Base-by-base conservation (phyloP, 306 rosid species). In the Glycyrrhiza uralensis region DNA sequence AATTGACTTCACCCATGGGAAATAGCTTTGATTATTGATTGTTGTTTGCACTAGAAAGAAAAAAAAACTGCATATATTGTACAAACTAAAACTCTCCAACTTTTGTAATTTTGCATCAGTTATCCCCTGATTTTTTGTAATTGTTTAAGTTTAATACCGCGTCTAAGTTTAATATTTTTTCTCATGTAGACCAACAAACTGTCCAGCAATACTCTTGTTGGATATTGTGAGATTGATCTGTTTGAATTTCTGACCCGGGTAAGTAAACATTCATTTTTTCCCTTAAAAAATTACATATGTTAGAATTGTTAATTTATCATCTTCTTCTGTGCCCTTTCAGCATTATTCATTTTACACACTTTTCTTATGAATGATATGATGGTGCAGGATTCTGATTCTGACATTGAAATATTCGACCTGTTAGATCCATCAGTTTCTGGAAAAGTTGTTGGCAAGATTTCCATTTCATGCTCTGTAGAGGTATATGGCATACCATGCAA, bases 201-300 rank as follows among this genome's bases (percentile, higher is more conserved):
- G 65, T 82, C 96, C 74, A 75, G 88, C 63, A 94, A 86, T 87
- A 87, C 83, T 58, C 87, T 94, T 70, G 82, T 91, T 39, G 98
- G 98, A 80, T 94, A 85, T 79, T 83, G 96, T 75, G 98, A 94
- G 80, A 71, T 94, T 70, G 90, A 91, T 87, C 94, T 94, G 23
- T 86, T 94, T 75, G 97, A 94, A 57, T 89, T 84, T 84, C 84
- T 94, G 67, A 35, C 88, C 52, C 76, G 75, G 90, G 98, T 86
- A 69, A 87, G 91, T 55, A 58, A 66, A 80, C 42, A 36, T 72
- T 69, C 2, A 4, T 9, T 61, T 8, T 12, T 69, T 35, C 2
- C 1, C 23, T 17, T 71, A 20, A 22, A 6, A 39, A 32, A 38
- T 24, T 14, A 7, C 19, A 8, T 44, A 70, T 65, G 47, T 51